These are phyloP conservation scores for Phytophthora meadii DNA, from an alignment of 352 stramenopile species.

Conservation along the genomic window DNA sequence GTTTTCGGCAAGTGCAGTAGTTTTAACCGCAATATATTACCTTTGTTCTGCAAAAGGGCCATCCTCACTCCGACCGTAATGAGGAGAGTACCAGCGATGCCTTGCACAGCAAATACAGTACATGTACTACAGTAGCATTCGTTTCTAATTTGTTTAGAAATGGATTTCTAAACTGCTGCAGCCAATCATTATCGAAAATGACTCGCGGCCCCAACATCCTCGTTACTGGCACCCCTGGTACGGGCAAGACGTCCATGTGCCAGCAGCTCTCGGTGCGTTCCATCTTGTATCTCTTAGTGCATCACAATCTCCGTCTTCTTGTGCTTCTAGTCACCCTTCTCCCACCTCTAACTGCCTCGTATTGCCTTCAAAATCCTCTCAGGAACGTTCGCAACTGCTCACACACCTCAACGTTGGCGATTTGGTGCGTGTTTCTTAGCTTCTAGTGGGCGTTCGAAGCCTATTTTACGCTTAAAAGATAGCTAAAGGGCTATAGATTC, in stretches of 20 bases:
- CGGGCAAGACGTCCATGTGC: constrained; percentile 95
- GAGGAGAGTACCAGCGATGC: too few species aligned
- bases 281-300: neutral
- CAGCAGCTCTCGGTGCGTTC: constrained; percentile 86
- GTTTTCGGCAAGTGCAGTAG: too few species aligned
- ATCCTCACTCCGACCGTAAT: too few species aligned
- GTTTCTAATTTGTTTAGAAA: neutral
- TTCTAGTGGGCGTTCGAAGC: constrained; percentile 10
- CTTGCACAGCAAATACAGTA: too few species aligned
- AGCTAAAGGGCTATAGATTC: neutral
- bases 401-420: constrained; percentile 96
- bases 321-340: constrained; percentile 11
- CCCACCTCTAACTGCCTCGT: constrained; percentile 13
- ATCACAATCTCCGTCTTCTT: constrained; percentile 6
- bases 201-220: constrained; percentile 94
- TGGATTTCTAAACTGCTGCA: neutral
- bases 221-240: constrained; percentile 97
- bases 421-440: constrained; percentile 55
- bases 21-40: too few species aligned
- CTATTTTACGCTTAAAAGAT: constrained; percentile 2
- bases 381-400: constrained; percentile 83
- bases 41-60: too few species aligned
- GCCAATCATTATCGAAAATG: constrained; percentile 43
- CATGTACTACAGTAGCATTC: too few species aligned
- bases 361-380: constrained; percentile 6